phyloP scores from a whole-genome alignment of 2,329 filamentous ascomycete genomes.

The Venturia effusa region DNA sequence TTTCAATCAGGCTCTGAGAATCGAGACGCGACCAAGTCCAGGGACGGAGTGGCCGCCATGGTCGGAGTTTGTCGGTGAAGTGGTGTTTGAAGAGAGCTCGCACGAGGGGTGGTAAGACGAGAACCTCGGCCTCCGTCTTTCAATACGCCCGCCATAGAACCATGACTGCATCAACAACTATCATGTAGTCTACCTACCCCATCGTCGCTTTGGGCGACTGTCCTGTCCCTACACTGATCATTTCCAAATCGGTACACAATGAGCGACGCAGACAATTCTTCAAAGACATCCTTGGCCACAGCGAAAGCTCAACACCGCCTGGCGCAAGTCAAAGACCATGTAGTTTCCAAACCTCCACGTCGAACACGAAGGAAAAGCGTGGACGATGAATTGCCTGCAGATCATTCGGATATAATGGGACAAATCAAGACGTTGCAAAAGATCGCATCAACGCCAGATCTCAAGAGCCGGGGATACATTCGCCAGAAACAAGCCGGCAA shows the following conservation, averaged over 20 bases:
- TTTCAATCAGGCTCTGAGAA: background rate
- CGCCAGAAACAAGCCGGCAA: conserved; percentile 54
- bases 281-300: background rate
- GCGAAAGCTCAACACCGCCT: conserved; percentile 27
- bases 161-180: background rate
- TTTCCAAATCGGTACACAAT: background rate
- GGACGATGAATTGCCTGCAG: conserved; percentile 39
- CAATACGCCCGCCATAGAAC: background rate
- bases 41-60: background rate
- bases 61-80: background rate
- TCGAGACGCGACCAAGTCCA: background rate
- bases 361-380: conserved; percentile 21
- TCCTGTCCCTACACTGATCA: background rate
- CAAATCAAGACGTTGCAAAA: conserved; percentile 42
- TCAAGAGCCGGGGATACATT: conserved; percentile 45
- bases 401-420: conserved; percentile 51
- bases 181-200: background rate
- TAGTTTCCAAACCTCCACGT: conserved; percentile 20
- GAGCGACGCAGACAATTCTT: background rate
- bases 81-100: background rate
- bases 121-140: background rate
- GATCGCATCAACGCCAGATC: conserved; percentile 45
- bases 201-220: background rate
- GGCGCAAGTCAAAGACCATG: conserved; percentile 36
- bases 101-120: conserved; percentile 3